Evolutionary conservation across 2,329 filamentous ascomycete species (phyloP), one percentile per base, ranked within the genome.

Genomic region (Pseudocercospora pini-densiflorae): DNA sequence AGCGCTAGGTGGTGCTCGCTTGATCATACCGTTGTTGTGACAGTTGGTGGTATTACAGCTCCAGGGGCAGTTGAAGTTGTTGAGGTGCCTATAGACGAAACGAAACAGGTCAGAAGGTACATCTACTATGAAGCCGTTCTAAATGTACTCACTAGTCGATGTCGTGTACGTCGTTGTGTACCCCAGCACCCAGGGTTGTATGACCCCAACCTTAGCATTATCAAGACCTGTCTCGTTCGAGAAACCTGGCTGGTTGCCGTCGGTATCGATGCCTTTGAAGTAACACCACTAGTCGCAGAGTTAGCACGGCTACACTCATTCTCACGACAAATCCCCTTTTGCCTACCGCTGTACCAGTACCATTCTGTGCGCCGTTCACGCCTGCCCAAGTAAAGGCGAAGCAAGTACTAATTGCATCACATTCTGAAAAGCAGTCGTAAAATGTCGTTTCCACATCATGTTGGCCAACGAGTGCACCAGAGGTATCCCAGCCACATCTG

Each of bases 301-400:
- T 21, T 49, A 49, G 45, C 45, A 2, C n/a, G 21, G 21, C n/a
- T 49, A 3, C 19, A 19, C 21, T 49, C 45, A 49, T 49, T 49
- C 45, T 19, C n/a, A 21, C 45, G n/a, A 23, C 19, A 23, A 49
- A 2, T 4, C n/a, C 8, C 12, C 21, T 21, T 21, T 49, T 49
- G 45, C 45, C 10, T 49, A 49, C 45, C n/a, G 45, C 45, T 10
- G 45, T 23, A 49, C 59, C 47, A 53, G 59, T 33, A 8, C 47
- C 59, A 19, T 33, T 54, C 9, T 19, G 23, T 3, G 27, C 45
- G 19, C 24, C 45, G 21, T 47, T 54, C 16, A 51, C 23, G 3
- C 40, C 43, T 23, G 29, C 40, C 59, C 59, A 61, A 54, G 59
- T 61, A 29, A 54, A 61, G n/a, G 40, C 59, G 21, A 19, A 43